A percentile compares a stretch with the other conserved stretches of the same genome.
These are phyloP conservation scores for Pythium phragmitis DNA, from an alignment of 352 stramenopile genomes.

Conservation along the genomic window DNA sequence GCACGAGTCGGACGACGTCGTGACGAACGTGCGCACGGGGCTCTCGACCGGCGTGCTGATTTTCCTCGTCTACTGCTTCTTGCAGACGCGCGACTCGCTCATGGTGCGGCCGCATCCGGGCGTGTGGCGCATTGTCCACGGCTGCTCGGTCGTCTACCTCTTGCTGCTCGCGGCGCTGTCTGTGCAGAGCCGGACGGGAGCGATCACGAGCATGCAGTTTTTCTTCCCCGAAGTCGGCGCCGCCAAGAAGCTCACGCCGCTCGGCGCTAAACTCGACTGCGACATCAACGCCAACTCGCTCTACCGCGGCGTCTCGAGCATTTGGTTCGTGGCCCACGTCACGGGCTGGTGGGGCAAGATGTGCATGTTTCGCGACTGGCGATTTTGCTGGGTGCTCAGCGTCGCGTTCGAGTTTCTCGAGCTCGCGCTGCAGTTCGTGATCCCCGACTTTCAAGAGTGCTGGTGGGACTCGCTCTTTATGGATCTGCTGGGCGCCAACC, in stretches of 20 bases:
- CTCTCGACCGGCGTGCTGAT: slow-evolving; percentile 65
- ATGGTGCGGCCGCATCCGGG: slow-evolving; percentile 78
- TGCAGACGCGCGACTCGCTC: slow-evolving; percentile 77
- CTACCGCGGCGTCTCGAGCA: slow-evolving; percentile 70
- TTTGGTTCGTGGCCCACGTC: slow-evolving; percentile 86
- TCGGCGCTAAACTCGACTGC: slow-evolving; percentile 46
- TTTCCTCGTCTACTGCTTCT: slow-evolving; percentile 85
- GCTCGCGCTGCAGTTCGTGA: slow-evolving; percentile 86
- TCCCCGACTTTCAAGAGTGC: slow-evolving; percentile 93
- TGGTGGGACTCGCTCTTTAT: slow-evolving; percentile 94
- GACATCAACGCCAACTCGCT: slow-evolving; percentile 62
- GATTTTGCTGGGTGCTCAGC: slow-evolving; percentile 90
- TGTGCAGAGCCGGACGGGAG: slow-evolving; percentile 66
- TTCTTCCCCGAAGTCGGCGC: slow-evolving; percentile 73
- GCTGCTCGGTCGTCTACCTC: slow-evolving; percentile 75
- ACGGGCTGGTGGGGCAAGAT: slow-evolving; percentile 92
- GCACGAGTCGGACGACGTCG: slow-evolving; percentile 68
- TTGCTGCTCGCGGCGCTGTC: slow-evolving; percentile 64
- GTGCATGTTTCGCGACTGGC: slow-evolving; percentile 93
- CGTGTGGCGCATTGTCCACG: slow-evolving; percentile 78
- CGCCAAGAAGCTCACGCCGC: slow-evolving; percentile 31
- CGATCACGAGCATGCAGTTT: slow-evolving; percentile 65
- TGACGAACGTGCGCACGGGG: slow-evolving; percentile 63
- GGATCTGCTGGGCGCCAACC: slow-evolving; percentile 90
- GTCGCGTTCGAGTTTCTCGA: slow-evolving; percentile 92